A percentile compares a stretch with the other conserved stretches of the same genome.
Evolutionary conservation across 805 yeast species (phyloP).

Genomic region (Candida odintsovae): DNA sequence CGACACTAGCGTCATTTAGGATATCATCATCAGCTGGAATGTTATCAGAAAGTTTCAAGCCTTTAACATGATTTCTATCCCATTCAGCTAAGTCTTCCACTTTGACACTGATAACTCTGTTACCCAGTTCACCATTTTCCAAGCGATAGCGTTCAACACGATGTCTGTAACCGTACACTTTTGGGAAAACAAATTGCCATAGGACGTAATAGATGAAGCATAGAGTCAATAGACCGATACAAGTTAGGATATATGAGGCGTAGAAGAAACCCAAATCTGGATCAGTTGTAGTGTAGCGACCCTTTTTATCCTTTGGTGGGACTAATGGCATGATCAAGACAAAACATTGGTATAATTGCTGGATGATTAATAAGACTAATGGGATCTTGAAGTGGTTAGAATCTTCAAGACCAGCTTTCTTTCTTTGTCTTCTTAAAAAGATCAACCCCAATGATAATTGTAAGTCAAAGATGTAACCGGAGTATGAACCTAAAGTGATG

Average conservation of each 20-base stretch:
- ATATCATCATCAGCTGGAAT: neutral
- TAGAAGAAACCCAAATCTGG: conserved; percentile 65
- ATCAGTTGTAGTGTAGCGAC: conserved; percentile 32
- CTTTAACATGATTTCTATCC: conserved; percentile 8
- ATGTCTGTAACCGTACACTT: conserved; percentile 42
- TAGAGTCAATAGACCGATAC: conserved; percentile 58
- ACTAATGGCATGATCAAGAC: conserved; percentile 69
- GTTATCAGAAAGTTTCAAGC: neutral
- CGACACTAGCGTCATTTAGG: neutral
- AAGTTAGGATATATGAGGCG: conserved; percentile 69
- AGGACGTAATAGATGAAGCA: conserved; percentile 62
- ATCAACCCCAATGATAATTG: conserved; percentile 55
- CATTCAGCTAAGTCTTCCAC: conserved; percentile 12
- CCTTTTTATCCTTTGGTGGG: conserved; percentile 46
- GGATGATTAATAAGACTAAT: conserved; percentile 51
- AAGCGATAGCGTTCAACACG: conserved; percentile 45
- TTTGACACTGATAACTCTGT: conserved; percentile 37
- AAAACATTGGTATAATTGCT: conserved; percentile 56
- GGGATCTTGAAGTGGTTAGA: conserved; percentile 53
- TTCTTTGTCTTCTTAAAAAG: conserved; percentile 44
- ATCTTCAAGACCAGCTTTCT: conserved; percentile 47
- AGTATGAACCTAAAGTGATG: conserved; percentile 63
- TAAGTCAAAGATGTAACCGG: conserved; percentile 65
- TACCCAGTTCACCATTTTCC: conserved; percentile 63
- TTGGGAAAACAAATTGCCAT: conserved; percentile 54